Conservation (phyloP, 805 yeast species). For the Metschnikowia chrysomelidarum region DNA sequence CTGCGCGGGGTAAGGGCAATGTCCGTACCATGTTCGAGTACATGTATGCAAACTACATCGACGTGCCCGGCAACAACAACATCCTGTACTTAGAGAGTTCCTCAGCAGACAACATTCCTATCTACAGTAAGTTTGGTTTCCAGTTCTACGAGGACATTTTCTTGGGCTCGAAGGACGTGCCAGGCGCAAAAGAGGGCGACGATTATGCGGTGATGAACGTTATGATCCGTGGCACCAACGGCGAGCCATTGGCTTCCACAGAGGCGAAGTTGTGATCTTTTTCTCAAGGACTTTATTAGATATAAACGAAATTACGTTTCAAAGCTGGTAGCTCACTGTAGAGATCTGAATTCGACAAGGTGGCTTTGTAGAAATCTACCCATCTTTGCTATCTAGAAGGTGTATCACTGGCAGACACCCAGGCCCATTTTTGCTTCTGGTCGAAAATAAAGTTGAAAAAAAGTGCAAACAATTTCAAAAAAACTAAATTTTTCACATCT, state of each 20-base stretch:
- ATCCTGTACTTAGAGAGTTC: slow-evolving; percentile 53
- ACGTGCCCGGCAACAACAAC: slow-evolving; percentile 31
- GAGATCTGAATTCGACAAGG: too few relatives aligned
- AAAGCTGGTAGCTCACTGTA: too few relatives aligned
- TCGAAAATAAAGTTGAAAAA: too few relatives aligned
- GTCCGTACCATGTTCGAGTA: slow-evolving; percentile 48
- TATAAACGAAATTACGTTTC: background rate
- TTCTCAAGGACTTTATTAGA: background rate
- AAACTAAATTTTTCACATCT: background rate
- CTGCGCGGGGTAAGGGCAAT: slow-evolving; percentile 58
- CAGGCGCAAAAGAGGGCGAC: slow-evolving; percentile 32
- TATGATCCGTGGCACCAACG: slow-evolving; percentile 40
- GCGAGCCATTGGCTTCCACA: slow-evolving; percentile 29
- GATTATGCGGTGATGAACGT: slow-evolving; percentile 44
- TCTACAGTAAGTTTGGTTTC: slow-evolving; percentile 52
- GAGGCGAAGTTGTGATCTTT: slow-evolving; percentile 14
- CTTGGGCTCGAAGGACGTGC: slow-evolving; percentile 32
- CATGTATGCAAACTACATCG: slow-evolving; percentile 47
- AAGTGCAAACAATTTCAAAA: too few relatives aligned
- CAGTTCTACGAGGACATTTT: slow-evolving; percentile 48
- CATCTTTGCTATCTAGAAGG: too few relatives aligned
- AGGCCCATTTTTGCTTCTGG: too few relatives aligned
- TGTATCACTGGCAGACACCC: too few relatives aligned
- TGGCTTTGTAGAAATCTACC: too few relatives aligned
- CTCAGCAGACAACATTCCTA: slow-evolving; percentile 46